These are phyloP conservation scores for Kwoniella dendrophila DNA, from an alignment of 768 basidiomycete genomes.

Conservation along the genomic window DNA sequence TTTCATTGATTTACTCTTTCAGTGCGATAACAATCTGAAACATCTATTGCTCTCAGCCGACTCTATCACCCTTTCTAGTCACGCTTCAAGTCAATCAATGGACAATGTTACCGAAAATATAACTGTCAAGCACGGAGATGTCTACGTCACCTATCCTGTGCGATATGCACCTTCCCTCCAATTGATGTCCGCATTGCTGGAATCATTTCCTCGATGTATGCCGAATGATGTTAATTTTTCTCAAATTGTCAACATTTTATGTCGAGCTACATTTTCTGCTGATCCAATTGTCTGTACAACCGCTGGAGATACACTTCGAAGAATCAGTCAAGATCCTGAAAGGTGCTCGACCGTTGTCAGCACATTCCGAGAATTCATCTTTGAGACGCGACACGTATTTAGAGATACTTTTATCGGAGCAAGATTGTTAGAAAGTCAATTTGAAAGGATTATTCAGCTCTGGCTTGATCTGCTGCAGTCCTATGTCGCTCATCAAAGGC, in stretches of 20 bases:
- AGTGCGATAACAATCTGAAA: constrained; percentile 69
- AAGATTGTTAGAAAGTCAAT: constrained; percentile 68
- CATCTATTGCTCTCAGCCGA: constrained; percentile 76
- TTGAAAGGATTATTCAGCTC: constrained; percentile 66
- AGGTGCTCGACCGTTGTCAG: constrained; percentile 66
- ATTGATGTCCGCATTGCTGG: constrained; percentile 74
- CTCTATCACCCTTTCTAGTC: constrained; percentile 64
- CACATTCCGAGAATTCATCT: constrained; percentile 71
- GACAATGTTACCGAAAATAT: constrained; percentile 65
- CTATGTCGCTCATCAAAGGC: constrained; percentile 64
- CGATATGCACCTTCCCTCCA: constrained; percentile 66
- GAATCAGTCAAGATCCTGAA: constrained; percentile 68
- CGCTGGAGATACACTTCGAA: constrained; percentile 68
- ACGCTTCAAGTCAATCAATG: constrained; percentile 64
- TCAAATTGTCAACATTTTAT: constrained; percentile 74
- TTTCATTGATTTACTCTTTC: constrained; percentile 63
- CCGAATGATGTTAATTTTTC: constrained; percentile 62
- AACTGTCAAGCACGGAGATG: constrained; percentile 65
- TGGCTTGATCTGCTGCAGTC: constrained; percentile 74
- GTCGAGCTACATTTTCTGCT: constrained; percentile 80
- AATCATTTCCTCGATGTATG: constrained; percentile 80
- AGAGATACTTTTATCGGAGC: constrained; percentile 63
- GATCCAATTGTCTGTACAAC: constrained; percentile 74
- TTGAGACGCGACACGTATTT: constrained; percentile 67
- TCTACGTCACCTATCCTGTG: constrained; percentile 65